These are phyloP conservation scores for Fusarium tanahbumbuense DNA, from an alignment of 2,329 filamentous ascomycete genomes.

Conservation along the genomic window DNA sequence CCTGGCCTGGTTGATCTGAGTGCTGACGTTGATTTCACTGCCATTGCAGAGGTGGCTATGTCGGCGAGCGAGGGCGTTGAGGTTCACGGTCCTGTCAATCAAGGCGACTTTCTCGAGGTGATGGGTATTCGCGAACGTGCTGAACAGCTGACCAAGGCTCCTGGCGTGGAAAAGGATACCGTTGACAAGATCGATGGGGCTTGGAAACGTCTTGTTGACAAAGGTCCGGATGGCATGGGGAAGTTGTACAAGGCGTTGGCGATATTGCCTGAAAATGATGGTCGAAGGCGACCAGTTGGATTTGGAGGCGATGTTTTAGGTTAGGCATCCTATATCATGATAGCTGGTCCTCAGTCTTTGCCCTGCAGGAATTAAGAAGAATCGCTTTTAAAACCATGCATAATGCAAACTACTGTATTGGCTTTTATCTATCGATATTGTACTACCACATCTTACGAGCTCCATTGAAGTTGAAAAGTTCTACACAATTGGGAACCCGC, in stretches of 20 bases:
- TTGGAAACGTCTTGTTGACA: slow-evolving; percentile 87
- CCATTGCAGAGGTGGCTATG: slow-evolving; percentile 83
- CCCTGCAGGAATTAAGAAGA: background rate
- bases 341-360: background rate
- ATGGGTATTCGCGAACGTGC: slow-evolving; percentile 89
- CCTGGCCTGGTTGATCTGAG: slow-evolving; percentile 89
- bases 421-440: slow-evolving; percentile 6
- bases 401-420: slow-evolving; percentile 17
- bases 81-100: slow-evolving; percentile 90
- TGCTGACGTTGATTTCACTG: slow-evolving; percentile 93
- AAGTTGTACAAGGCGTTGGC: slow-evolving; percentile 94
- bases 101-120: slow-evolving; percentile 79
- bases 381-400: slow-evolving; percentile 26
- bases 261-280: slow-evolving; percentile 83
- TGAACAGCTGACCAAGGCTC: slow-evolving; percentile 69
- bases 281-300: slow-evolving; percentile 82
- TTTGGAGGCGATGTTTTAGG: slow-evolving; percentile 79
- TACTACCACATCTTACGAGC: slow-evolving; percentile 10
- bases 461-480: background rate
- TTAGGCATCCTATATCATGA: background rate
- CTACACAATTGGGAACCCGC: slow-evolving; percentile 17
- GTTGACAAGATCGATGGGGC: slow-evolving; percentile 74
- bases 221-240: slow-evolving; percentile 87
- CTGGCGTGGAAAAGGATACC: slow-evolving; percentile 57
- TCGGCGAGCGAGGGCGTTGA: slow-evolving; percentile 83